Evolutionary conservation across 441 rosid species (phyloP), one percentile per base, ranked within the genome.

Genomic region (Syzygium syzygioides): DNA sequence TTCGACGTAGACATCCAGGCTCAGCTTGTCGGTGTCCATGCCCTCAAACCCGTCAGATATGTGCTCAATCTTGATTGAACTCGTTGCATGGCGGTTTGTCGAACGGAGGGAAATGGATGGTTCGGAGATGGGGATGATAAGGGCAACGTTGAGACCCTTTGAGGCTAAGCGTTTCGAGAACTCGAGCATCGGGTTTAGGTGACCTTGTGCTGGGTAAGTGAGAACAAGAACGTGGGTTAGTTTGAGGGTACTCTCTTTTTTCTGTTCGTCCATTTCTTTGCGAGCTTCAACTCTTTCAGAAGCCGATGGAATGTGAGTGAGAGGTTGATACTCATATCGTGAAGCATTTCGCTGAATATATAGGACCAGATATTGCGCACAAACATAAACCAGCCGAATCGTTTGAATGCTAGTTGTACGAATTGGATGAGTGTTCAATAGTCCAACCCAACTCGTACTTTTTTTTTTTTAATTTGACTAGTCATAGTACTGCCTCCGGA

Each of bases 151-250:
- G 53, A 86, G 84, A 34, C 88, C 87, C 50, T 60, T 80, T 15
- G 88, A 86, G 32, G 60, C 86, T 53, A 89, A 79, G 86, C 88
- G 88, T 79, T 89, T 89, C 41, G 88, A 89, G 88, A 86, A 89
- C 56, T 89, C 85, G 83, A 89, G 85, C 79, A 87, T 41, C 9
- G 88, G 88, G 84, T 80, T 89, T 20, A 86, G 53, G 83, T 60
- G 86, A 28, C 88, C 90, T 66, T 89, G 89, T 9, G 5, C 19
- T 19, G 84, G 84, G 86, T 14, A 86, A 20, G 86, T 14, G 45
- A 85, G 19, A 55, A 88, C 88, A 41, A 79, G 30, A 79, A 41
- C 84, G 25, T 45, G 84, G 50, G 26, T 41, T 41, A 26, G 52
- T 25, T 76, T 76, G 84, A 41, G 26, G 84, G 52, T 13, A 14